Percentiles rank a stretch among this genome's conserved stretches.
phyloP scores from a whole-genome alignment of 2,329 filamentous ascomycete species.

The Sclerotiophoma versabilis region DNA sequence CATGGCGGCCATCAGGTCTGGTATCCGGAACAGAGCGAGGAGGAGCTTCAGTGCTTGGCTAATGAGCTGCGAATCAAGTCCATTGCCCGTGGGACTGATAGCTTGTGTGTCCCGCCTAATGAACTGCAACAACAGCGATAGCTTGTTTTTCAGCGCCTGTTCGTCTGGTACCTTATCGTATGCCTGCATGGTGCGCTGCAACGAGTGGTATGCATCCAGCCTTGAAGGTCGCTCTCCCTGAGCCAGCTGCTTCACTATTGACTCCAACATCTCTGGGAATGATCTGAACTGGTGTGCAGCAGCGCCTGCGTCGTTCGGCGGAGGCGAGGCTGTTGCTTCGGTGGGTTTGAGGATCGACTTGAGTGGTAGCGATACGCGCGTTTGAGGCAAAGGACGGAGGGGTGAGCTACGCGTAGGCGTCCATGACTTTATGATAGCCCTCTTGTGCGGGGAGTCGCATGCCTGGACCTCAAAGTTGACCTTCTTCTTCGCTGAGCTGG shows the following conservation, averaged over 20 bases:
- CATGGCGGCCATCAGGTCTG: slow-evolving; percentile 72
- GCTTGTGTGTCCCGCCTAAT: slow-evolving; percentile 81
- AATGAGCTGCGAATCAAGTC: slow-evolving; percentile 72
- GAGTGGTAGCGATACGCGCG: slow-evolving; percentile 62
- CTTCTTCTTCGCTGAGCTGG: slow-evolving; percentile 46
- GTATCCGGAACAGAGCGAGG: slow-evolving; percentile 76
- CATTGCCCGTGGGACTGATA: slow-evolving; percentile 61
- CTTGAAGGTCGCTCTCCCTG: slow-evolving; percentile 74
- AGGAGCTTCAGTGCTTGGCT: slow-evolving; percentile 81
- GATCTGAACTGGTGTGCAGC: slow-evolving; percentile 61
- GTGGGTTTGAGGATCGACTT: slow-evolving; percentile 83
- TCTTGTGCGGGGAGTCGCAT: slow-evolving; percentile 62
- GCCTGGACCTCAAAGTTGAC: slow-evolving; percentile 71
- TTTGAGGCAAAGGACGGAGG: slow-evolving; percentile 56
- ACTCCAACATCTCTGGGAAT: slow-evolving; percentile 83
- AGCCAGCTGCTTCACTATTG: slow-evolving; percentile 80
- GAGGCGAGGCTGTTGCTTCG: slow-evolving; percentile 50
- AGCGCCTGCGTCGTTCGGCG: slow-evolving; percentile 48
- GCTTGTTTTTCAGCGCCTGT: slow-evolving; percentile 66
- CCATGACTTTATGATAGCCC: slow-evolving; percentile 31
- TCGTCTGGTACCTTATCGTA: slow-evolving; percentile 77
- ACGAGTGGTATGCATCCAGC: slow-evolving; percentile 84
- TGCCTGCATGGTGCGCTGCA: slow-evolving; percentile 77
- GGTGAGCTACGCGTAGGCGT: slow-evolving; percentile 51
- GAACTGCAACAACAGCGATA: slow-evolving; percentile 79